Conservation (phyloP, 2,329 filamentous ascomycete species). For the Claviceps sp. region DNA sequence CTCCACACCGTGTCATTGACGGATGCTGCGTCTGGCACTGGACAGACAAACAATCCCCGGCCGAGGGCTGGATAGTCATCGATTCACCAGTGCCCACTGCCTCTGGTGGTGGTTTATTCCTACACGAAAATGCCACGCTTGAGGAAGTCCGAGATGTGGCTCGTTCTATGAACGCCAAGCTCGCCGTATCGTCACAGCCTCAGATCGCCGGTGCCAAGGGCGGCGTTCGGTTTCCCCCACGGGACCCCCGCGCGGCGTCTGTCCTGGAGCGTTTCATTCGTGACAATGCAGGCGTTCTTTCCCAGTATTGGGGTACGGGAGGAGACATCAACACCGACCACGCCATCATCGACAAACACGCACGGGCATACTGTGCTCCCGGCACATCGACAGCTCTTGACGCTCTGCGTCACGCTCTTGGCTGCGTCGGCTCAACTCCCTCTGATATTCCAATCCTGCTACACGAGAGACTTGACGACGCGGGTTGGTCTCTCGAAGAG, state of each 20-base stretch:
- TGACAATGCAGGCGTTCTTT: neutral
- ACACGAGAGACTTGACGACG: neutral
- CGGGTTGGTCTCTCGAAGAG: neutral
- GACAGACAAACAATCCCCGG: neutral
- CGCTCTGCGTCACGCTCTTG: neutral
- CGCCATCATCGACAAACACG: neutral
- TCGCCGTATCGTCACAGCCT: neutral
- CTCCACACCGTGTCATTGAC: neutral
- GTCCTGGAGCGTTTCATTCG: neutral
- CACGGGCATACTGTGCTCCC: neutral
- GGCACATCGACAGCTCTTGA: neutral
- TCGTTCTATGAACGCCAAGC: neutral
- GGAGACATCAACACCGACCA: neutral
- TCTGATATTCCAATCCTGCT: neutral
- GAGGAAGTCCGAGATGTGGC: neutral
- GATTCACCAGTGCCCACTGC: neutral
- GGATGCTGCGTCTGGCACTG: slow-evolving; percentile 1
- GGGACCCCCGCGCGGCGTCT: neutral
- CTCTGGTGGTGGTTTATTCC: neutral
- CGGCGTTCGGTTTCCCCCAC: neutral
- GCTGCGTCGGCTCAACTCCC: neutral
- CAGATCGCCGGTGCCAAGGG: neutral
- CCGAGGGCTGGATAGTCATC: slow-evolving; percentile 1
- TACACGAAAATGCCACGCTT: neutral
- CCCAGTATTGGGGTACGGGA: neutral